Percentiles rank a stretch among this genome's conserved stretches.
These are phyloP conservation scores for Phaeosphaeria sp. DNA, from an alignment of 2,329 filamentous ascomycete species.

Conservation along the genomic window DNA sequence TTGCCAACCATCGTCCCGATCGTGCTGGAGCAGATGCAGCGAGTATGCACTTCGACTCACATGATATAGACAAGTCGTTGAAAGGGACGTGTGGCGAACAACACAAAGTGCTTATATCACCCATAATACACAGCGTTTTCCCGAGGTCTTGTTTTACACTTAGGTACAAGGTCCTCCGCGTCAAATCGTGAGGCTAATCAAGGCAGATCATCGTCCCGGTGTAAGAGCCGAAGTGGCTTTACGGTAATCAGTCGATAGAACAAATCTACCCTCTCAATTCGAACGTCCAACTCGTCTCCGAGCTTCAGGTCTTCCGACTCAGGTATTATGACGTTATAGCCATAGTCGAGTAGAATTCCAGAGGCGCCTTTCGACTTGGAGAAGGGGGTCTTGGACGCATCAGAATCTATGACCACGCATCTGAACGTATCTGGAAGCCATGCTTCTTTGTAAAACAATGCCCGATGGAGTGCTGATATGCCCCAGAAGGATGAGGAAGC, in stretches of 20 bases:
- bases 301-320: conserved; percentile 25
- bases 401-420: conserved; percentile 32
- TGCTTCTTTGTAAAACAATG: conserved; percentile 62
- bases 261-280: conserved; percentile 45
- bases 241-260: conserved; percentile 41
- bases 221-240: conserved; percentile 48
- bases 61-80: neutral
- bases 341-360: conserved; percentile 27
- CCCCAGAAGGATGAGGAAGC: conserved; percentile 57
- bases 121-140: neutral
- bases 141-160: neutral
- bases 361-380: neutral
- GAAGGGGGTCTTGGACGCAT: neutral
- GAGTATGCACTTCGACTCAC: neutral
- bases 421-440: conserved; percentile 57
- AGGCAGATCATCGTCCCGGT: conserved; percentile 19
- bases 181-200: neutral
- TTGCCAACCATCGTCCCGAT: neutral
- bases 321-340: conserved; percentile 16
- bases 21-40: neutral
- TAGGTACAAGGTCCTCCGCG: neutral
- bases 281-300: conserved; percentile 57
- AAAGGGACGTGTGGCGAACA: neutral
- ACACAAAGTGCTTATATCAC: neutral
- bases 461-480: conserved; percentile 62